phyloP scores from a whole-genome alignment of 352 stramenopile species.

The Phytophthora meadii region DNA sequence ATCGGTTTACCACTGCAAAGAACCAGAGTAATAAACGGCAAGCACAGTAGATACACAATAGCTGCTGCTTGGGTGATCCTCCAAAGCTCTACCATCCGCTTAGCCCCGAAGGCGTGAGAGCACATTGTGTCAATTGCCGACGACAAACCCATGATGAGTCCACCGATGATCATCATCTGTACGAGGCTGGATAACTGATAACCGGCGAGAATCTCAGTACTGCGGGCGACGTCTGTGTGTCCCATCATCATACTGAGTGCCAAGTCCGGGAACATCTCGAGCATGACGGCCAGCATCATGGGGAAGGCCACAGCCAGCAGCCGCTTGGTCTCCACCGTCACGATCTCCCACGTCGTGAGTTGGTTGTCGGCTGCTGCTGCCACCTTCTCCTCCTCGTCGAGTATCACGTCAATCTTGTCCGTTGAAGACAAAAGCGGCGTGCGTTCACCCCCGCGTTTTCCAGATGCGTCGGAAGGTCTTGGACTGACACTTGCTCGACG shows the following conservation, averaged over 20 bases:
- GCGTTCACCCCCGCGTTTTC: constrained; percentile 11
- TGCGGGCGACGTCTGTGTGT: constrained; percentile 52
- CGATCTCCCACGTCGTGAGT: constrained; percentile 42
- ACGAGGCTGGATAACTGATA: constrained; percentile 60
- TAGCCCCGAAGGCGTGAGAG: constrained; percentile 71
- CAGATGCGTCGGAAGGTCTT: constrained; percentile 7
- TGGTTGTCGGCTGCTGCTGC: constrained; percentile 31
- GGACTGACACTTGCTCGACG: constrained; percentile 24
- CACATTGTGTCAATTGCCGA: constrained; percentile 74
- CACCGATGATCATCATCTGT: constrained; percentile 59
- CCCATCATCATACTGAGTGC: constrained; percentile 71
- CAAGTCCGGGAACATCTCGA: constrained; percentile 60
- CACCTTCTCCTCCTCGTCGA: constrained; percentile 47
- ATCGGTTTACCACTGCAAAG: constrained; percentile 54
- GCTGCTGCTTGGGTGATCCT: constrained; percentile 64
- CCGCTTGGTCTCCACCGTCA: constrained; percentile 39
- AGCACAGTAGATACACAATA: constrained; percentile 53
- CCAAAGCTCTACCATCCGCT: constrained; percentile 63
- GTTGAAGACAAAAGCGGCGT: constrained; percentile 40
- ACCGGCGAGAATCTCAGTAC: constrained; percentile 63
- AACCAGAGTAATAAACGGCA: constrained; percentile 45
- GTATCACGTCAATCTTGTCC: constrained; percentile 40
- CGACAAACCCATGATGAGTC: constrained; percentile 56
- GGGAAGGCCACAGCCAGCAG: constrained; percentile 45
- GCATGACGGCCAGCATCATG: constrained; percentile 53